Conservation (phyloP, 257 asterid species). For the Ehretia macrophylla region DNA sequence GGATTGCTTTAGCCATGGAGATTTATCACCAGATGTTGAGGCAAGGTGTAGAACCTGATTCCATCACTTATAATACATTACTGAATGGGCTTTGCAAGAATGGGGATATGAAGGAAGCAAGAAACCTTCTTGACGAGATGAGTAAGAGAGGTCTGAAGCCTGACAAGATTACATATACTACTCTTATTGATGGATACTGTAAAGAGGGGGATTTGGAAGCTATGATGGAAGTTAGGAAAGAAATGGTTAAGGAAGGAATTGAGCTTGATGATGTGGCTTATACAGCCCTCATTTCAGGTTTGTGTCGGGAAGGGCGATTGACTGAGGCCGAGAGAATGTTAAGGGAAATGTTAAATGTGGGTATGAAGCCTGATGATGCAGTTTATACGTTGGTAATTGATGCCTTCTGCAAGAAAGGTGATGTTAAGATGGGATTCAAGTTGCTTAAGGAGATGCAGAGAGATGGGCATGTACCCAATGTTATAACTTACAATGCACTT, state of each 20-base stretch:
- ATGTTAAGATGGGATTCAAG: constrained; percentile 57
- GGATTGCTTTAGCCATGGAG: constrained; percentile 52
- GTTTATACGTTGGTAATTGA: constrained; percentile 69
- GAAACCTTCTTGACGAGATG: constrained; percentile 53
- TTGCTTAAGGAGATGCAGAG: constrained; percentile 74
- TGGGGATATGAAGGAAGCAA: constrained; percentile 55
- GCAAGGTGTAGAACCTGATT: constrained; percentile 53
- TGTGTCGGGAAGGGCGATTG: constrained; percentile 51
- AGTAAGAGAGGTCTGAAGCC: constrained; percentile 67
- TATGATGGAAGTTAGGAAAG: constrained; percentile 41
- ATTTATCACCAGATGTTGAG: constrained; percentile 54
- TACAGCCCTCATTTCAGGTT: constrained; percentile 70
- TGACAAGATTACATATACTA: constrained; percentile 74
- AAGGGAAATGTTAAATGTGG: constrained; percentile 55
- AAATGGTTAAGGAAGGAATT: constrained; percentile 52
- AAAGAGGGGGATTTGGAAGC: constrained; percentile 65
- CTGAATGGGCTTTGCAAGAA: constrained; percentile 69
- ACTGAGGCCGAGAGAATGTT: constrained; percentile 54
- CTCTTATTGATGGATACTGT: constrained; percentile 67
- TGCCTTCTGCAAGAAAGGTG: constrained; percentile 70
- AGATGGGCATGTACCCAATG: constrained; percentile 47
- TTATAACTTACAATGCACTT: constrained; percentile 75
- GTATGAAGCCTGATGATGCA: constrained; percentile 54
- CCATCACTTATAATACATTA: constrained; percentile 71
- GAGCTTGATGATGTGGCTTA: constrained; percentile 61